Evolutionary conservation across 148 eudicot species (phyloP).

Genomic region (Fagopyrum esculentum): DNA sequence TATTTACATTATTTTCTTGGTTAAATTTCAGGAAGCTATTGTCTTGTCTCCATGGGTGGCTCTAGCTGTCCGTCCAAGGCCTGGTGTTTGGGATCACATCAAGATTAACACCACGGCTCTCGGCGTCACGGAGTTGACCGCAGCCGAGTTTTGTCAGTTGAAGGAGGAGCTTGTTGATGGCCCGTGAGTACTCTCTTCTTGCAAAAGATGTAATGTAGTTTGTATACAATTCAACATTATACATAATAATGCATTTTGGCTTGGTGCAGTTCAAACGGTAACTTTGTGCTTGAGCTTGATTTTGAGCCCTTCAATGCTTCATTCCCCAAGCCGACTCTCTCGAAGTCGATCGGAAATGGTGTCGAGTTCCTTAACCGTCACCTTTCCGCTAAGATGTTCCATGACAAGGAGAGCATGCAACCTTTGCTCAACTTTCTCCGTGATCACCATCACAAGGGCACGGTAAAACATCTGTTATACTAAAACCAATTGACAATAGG

Average conservation of each 20-base stretch:
- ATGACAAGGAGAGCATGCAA: conserved; percentile 92
- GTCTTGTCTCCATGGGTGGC: conserved; percentile 82
- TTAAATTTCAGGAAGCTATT: conserved; percentile 59
- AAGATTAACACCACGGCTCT: conserved; percentile 58
- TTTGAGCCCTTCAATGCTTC: conserved; percentile 91
- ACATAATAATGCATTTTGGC: neutral
- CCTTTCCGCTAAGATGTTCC: conserved; percentile 98
- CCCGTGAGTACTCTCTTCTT: conserved; percentile 35
- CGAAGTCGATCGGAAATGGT: conserved; percentile 94
- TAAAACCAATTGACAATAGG: neutral
- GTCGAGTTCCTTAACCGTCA: conserved; percentile 97
- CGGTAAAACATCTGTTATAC: conserved; percentile 28
- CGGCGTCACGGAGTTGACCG: conserved; percentile 57
- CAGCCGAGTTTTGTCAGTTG: conserved; percentile 69
- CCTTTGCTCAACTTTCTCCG: conserved; percentile 90
- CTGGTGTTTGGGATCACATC: conserved; percentile 96
- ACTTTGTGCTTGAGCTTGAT: conserved; percentile 92
- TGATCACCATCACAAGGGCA: conserved; percentile 80
- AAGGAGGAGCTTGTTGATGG: conserved; percentile 84
- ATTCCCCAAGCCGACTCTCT: conserved; percentile 83
- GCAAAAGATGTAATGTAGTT: neutral
- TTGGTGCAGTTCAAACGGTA: conserved; percentile 50
- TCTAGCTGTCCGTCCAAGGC: conserved; percentile 80
- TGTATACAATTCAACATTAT: neutral
- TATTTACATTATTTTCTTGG: neutral